Evolutionary conservation across 768 basidiomycete species (phyloP).

Genomic region (Ephemerocybe angulata): DNA sequence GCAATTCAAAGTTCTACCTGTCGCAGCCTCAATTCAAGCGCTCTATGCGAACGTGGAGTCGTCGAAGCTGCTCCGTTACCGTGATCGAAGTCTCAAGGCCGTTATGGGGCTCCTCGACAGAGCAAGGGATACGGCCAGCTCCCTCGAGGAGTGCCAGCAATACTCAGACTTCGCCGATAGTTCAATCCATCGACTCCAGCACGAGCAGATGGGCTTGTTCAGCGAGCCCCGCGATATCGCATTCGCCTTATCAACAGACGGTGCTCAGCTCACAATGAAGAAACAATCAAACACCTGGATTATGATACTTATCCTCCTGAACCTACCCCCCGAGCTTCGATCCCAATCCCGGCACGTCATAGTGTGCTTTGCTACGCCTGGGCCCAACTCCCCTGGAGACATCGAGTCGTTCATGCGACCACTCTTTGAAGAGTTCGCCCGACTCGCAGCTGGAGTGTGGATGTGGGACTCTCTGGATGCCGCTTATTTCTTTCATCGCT

Average conservation of each 20-base stretch:
- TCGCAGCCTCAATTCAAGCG: slow-evolving; percentile 17
- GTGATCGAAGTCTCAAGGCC: slow-evolving; percentile 14
- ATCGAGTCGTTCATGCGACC: slow-evolving; percentile 20
- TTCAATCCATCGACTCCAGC: slow-evolving; percentile 16
- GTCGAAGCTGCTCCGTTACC: slow-evolving; percentile 14
- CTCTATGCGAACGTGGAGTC: slow-evolving; percentile 21
- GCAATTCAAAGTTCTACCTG: slow-evolving; percentile 14
- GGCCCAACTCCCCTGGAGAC: slow-evolving; percentile 21
- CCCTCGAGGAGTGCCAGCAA: too few species aligned
- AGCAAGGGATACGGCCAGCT: too few species aligned
- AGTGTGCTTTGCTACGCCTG: slow-evolving; percentile 20
- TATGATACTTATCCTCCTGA: slow-evolving; percentile 19
- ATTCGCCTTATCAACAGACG: slow-evolving; percentile 23
- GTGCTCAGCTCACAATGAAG: slow-evolving; percentile 28
- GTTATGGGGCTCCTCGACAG: slow-evolving; percentile 11
- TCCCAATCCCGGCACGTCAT: slow-evolving; percentile 14
- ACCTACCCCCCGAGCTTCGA: slow-evolving; percentile 18
- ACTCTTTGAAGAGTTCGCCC: slow-evolving; percentile 27
- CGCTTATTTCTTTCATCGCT: slow-evolving; percentile 19
- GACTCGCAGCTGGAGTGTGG: slow-evolving; percentile 27
- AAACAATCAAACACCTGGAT: slow-evolving; percentile 28
- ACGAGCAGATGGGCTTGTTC: slow-evolving; percentile 15
- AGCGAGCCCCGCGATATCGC: slow-evolving; percentile 20
- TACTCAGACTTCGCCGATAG: slow-evolving; percentile 22
- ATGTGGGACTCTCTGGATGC: slow-evolving; percentile 29